phyloP scores from a whole-genome alignment of 2,329 filamentous ascomycete species.

The Arthrinium phaeospermum region DNA sequence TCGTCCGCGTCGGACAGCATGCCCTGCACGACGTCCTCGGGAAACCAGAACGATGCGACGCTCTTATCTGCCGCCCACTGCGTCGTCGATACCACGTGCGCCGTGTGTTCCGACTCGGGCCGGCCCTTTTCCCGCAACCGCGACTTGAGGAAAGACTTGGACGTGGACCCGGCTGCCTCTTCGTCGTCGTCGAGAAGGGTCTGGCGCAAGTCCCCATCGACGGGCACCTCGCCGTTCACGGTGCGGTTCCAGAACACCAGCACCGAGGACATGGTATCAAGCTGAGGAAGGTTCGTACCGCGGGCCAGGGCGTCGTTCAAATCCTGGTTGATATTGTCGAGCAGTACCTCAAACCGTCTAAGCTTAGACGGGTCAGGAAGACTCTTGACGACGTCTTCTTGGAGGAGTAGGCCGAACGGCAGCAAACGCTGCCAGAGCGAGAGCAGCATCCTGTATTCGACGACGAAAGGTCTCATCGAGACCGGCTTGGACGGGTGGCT shows the following conservation, averaged over 20 bases:
- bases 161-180: conserved; percentile 5
- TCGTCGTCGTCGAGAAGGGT: conserved; percentile 12
- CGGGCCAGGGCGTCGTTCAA: not conserved
- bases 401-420: conserved; percentile 28
- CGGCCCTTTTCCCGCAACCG: not conserved
- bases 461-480: conserved; percentile 27
- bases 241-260: conserved; percentile 19
- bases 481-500: conserved; percentile 19
- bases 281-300: not conserved
- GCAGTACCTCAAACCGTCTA: not conserved
- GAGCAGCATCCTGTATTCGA: conserved; percentile 31
- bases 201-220: not conserved
- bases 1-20: conserved; percentile 9
- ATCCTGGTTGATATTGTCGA: not conserved
- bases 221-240: not conserved
- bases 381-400: not conserved
- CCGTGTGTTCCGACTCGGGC: not conserved
- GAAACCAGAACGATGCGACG: conserved; percentile 26
- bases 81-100: conserved; percentile 25
- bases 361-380: conserved; percentile 2
- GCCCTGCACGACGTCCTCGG: conserved; percentile 22
- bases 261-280: not conserved
- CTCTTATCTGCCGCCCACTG: conserved; percentile 22
- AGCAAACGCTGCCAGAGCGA: conserved; percentile 30
- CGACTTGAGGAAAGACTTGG: not conserved